Evolutionary conservation across 208 protist species (phyloP).

Genomic region (Acanthamoeba lenticulata): DNA sequence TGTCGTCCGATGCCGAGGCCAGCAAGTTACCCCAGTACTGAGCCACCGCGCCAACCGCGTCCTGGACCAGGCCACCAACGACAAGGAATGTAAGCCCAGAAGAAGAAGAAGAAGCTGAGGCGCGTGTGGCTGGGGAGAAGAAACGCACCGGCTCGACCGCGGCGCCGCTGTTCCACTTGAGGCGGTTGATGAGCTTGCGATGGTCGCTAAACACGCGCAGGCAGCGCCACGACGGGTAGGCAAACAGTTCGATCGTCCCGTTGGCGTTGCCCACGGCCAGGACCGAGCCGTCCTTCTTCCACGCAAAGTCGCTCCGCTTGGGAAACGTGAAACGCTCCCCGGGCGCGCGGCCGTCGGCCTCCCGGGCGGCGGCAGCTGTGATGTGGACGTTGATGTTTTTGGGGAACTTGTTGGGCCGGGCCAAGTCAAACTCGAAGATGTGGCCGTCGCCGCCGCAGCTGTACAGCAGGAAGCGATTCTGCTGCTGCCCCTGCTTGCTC

Average conservation of each 20-base stretch:
- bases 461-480: constrained; percentile 37
- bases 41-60: background rate
- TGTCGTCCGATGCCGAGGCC: constrained; percentile 52
- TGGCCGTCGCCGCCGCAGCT: constrained; percentile 56
- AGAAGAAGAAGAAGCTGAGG: background rate
- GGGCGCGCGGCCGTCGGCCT: background rate
- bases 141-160: background rate
- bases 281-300: constrained; percentile 24
- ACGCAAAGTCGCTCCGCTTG: constrained; percentile 51
- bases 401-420: background rate
- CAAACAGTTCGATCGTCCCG: constrained; percentile 60
- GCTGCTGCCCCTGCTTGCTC: background rate
- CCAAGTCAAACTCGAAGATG: constrained; percentile 31
- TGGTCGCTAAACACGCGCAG: constrained; percentile 51
- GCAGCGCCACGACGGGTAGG: constrained; percentile 51
- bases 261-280: constrained; percentile 40
- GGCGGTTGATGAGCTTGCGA: constrained; percentile 57
- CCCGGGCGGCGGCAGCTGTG: background rate
- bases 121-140: too few species aligned
- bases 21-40: constrained; percentile 1
- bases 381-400: constrained; percentile 51
- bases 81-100: background rate
- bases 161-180: constrained; percentile 60
- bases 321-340: background rate
- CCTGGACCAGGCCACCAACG: background rate